Percentiles rank a stretch among this genome's conserved stretches.
Evolutionary conservation across 176 grass and related monocot genomes (phyloP).

Genomic region (Chloris gayana): DNA sequence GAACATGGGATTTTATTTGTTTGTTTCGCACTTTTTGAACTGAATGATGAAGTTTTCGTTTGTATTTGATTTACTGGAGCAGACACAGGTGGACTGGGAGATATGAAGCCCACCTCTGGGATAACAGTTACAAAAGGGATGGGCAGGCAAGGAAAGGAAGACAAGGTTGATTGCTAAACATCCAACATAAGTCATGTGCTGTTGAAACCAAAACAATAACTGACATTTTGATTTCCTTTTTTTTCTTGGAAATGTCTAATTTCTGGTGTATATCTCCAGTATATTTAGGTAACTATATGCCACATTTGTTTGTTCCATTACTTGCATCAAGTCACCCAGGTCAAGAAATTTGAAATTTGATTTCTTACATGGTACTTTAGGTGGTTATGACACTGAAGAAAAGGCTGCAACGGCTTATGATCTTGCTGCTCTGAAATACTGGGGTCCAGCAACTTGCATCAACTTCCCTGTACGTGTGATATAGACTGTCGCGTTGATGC

Average conservation of each 20-base stretch:
- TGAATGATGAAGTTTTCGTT: conserved; percentile 34
- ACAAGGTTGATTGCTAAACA: conserved; percentile 67
- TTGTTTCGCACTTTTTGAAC: neutral
- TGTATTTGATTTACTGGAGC: conserved; percentile 51
- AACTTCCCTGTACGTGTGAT: conserved; percentile 74
- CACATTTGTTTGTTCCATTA: neutral
- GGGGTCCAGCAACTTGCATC: conserved; percentile 77
- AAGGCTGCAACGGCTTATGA: conserved; percentile 98
- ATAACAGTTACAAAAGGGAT: conserved; percentile 95
- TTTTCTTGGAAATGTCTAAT: conserved; percentile 34
- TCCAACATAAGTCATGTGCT: neutral
- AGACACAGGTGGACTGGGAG: conserved; percentile 99
- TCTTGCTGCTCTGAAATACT: conserved; percentile 93
- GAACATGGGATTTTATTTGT: conserved; percentile 19
- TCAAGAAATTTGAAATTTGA: neutral
- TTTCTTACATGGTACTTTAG: conserved; percentile 44
- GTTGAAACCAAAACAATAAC: neutral
- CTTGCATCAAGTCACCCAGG: neutral
- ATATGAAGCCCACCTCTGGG: conserved; percentile 99
- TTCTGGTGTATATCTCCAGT: conserved; percentile 45
- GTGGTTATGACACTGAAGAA: conserved; percentile 95
- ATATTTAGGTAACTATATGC: conserved; percentile 64
- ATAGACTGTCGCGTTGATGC: neutral
- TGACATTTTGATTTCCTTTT: conserved; percentile 5
- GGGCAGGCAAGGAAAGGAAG: conserved; percentile 97